Base-by-base conservation (phyloP, 495 filamentous ascomycete genomes). In the Aspergillus nidulans region DNA sequence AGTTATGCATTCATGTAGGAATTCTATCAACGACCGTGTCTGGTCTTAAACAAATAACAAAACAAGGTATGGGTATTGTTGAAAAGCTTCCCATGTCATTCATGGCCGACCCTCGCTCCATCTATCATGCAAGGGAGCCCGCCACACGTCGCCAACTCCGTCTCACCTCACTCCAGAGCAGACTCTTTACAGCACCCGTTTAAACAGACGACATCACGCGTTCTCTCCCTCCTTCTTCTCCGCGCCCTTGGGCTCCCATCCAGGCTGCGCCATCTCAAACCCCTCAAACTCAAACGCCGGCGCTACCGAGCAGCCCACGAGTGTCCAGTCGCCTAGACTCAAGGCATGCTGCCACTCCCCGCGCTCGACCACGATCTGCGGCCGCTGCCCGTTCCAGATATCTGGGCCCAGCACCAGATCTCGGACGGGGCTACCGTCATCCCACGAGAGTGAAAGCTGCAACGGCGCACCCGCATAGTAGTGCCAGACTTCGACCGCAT, bases 401-500 rank as follows among this genome's bases (percentile, higher is more conserved):
- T 39, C 32, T 5, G 47, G 47, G 19, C 47, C 47, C 3, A 49
- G 47, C 9, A 49, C 32, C 13, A 21, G 32, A 15, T 49, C 47
- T 30, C 47, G 47, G 8, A 49, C 47, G 32, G 47, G 47, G 10
- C 1, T 25, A 19, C 47, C 47, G 21, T 49, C 32, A 20, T 49
- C 32, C 47, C 47, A 49, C 0, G 47, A 49, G 1, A 49, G 32
- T 1, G 30, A 49, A 0, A 49, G 30, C 12, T 49, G 47, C 32
- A 49, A 12, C 32, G 47, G 32, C n/a, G 47, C 47, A 21, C 47
- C 47, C n/a, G 47, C 30, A 15, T 49, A 49, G 20, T 49, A 49
- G 20, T 49, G 47, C 47, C 47, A 49, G 20, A 49, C 47, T 20
- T 49, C 47, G 47, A 49, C 47, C 15, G 47, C 47, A 32, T 49